These are phyloP conservation scores for Dioscorea dumetorum DNA, from an alignment of 106 monocot genomes.

Conservation along the genomic window DNA sequence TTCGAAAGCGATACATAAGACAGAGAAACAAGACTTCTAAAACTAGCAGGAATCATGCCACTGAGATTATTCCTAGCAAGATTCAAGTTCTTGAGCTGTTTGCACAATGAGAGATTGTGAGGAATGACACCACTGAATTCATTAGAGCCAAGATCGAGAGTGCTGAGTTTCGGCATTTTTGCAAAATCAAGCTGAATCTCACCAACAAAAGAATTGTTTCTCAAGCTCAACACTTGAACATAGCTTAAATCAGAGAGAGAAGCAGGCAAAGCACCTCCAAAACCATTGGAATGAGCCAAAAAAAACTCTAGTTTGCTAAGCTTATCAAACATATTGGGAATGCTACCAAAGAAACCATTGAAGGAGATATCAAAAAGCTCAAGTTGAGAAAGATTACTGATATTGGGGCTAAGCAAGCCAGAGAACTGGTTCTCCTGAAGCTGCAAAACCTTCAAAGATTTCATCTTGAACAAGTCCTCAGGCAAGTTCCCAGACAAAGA, in stretches of 20 bases:
- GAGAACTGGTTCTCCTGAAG: constrained; percentile 39
- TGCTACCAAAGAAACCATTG: constrained; percentile 36
- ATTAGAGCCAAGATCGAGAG: constrained; percentile 49
- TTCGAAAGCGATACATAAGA: constrained; percentile 39
- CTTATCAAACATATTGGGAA: constrained; percentile 37
- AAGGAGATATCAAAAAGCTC: constrained; percentile 41
- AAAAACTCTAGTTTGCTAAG: constrained; percentile 33
- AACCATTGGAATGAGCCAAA: constrained; percentile 16
- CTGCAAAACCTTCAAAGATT: constrained; percentile 19
- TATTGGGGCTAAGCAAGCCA: constrained; percentile 18
- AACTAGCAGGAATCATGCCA: constrained; percentile 44
- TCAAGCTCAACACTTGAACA: constrained; percentile 25
- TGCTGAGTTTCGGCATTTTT: constrained; percentile 19
- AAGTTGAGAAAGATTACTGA: constrained; percentile 49
- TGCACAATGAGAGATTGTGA: constrained; percentile 23
- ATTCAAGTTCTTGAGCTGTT: constrained; percentile 31
- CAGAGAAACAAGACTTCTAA: constrained; percentile 28
- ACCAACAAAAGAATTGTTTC: constrained; percentile 60
- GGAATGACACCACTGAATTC: constrained; percentile 43
- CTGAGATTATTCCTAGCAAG: constrained; percentile 44
- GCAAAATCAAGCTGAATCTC: constrained; percentile 32
- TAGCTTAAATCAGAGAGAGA: constrained; percentile 34
- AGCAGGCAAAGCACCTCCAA: constrained; percentile 30
- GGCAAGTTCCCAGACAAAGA: constrained; percentile 37
- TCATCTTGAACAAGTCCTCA: constrained; percentile 38